Evolutionary conservation across 192 early-diverging fungal species (phyloP).

Genomic region (Gryganskiella cystojenkinii): DNA sequence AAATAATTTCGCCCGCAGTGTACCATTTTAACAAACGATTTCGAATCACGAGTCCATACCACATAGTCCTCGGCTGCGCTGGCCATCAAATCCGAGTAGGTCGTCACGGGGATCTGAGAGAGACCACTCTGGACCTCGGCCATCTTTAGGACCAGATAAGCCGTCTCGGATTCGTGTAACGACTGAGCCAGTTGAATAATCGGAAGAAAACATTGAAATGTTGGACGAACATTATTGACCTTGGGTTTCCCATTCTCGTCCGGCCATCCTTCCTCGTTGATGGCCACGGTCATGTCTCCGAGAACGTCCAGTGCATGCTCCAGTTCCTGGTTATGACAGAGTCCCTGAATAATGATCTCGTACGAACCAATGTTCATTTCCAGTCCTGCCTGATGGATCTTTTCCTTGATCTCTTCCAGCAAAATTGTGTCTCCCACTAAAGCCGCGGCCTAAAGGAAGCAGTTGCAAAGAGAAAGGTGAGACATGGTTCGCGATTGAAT

Average conservation of each 20-base stretch:
- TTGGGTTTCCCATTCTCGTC: constrained; percentile 41
- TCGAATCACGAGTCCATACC: constrained; percentile 19
- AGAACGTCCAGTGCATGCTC: constrained; percentile 55
- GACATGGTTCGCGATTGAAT: no score
- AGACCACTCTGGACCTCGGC: constrained; percentile 50
- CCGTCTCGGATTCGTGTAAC: constrained; percentile 38
- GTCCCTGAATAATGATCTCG: constrained; percentile 50
- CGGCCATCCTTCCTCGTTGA: constrained; percentile 34
- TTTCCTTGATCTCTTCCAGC: constrained; percentile 18
- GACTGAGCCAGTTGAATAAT: constrained; percentile 49
- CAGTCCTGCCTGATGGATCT: constrained; percentile 32
- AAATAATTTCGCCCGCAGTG: background rate
- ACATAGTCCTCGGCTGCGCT: constrained; percentile 52
- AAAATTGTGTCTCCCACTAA: constrained; percentile 25
- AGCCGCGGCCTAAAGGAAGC: constrained; percentile 35
- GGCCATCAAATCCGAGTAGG: constrained; percentile 55
- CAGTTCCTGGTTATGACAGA: constrained; percentile 36
- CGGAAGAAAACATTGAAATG: constrained; percentile 27
- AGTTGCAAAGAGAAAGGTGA: no score
- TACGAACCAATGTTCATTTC: constrained; percentile 41
- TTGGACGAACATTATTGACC: constrained; percentile 40
- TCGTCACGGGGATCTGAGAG: constrained; percentile 38
- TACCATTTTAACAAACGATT: background rate
- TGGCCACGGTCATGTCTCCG: constrained; percentile 52
- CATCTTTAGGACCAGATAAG: constrained; percentile 55